Percentiles rank a stretch among this genome's conserved stretches.
phyloP scores from a whole-genome alignment of 2,329 filamentous ascomycete genomes.

The Trichoderma lentiforme region DNA sequence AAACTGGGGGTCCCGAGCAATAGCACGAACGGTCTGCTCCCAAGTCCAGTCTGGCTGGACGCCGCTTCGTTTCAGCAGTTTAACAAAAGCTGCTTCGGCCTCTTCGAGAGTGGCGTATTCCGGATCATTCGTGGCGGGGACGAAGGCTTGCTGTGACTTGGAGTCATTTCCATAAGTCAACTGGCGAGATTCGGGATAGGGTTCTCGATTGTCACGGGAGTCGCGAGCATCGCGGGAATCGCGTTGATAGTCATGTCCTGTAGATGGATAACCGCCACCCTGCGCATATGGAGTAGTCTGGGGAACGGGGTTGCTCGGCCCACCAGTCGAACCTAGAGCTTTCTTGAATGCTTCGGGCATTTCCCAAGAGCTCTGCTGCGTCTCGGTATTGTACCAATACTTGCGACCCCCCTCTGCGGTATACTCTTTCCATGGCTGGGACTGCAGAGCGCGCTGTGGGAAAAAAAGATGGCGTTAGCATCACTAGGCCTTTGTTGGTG shows the following conservation, averaged over 20 bases:
- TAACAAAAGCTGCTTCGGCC: slow-evolving; percentile 88
- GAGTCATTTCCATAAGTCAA: slow-evolving; percentile 55
- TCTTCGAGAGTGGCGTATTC: slow-evolving; percentile 80
- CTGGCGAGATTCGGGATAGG: slow-evolving; percentile 54
- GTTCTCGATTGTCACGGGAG: slow-evolving; percentile 28
- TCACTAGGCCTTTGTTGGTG: background rate
- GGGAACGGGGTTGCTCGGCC: slow-evolving; percentile 41
- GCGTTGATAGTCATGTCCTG: slow-evolving; percentile 38
- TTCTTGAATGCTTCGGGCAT: slow-evolving; percentile 81
- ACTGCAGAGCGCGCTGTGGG: slow-evolving; percentile 70
- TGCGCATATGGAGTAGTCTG: slow-evolving; percentile 43
- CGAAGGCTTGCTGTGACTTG: slow-evolving; percentile 56
- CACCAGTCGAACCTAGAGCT: slow-evolving; percentile 60
- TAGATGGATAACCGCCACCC: slow-evolving; percentile 38
- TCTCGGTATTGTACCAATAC: slow-evolving; percentile 94
- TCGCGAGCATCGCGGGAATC: slow-evolving; percentile 27
- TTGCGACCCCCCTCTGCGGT: slow-evolving; percentile 80
- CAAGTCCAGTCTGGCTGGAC: slow-evolving; percentile 91
- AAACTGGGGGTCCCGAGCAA: slow-evolving; percentile 88
- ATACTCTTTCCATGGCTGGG: slow-evolving; percentile 91
- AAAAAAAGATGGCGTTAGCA: background rate
- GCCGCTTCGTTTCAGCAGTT: slow-evolving; percentile 78
- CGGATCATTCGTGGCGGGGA: slow-evolving; percentile 65
- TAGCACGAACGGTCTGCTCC: slow-evolving; percentile 81
- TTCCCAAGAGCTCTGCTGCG: slow-evolving; percentile 90